phyloP scores from a whole-genome alignment of 129 eudicot genomes.

The Flaveria trinervia region DNA sequence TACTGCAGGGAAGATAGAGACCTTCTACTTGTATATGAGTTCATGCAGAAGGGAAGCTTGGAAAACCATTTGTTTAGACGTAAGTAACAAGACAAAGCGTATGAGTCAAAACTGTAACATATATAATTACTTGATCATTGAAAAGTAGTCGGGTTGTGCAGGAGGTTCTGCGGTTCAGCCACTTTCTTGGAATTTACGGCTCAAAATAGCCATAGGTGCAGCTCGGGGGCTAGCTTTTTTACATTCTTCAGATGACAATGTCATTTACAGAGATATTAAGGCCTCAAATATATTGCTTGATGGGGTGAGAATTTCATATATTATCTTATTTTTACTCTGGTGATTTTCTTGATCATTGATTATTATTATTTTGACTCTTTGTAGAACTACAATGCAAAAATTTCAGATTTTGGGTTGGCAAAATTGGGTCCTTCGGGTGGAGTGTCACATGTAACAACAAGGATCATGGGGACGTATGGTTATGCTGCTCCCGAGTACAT shows the following conservation, averaged over 20 bases:
- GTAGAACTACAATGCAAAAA: constrained; percentile 76
- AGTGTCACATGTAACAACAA: constrained; percentile 75
- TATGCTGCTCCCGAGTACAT: constrained; percentile 94
- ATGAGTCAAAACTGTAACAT: neutral
- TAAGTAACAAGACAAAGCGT: constrained; percentile 35
- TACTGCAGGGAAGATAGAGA: constrained; percentile 84
- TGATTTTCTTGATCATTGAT: constrained; percentile 6
- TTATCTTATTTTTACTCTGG: neutral
- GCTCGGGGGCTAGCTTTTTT: constrained; percentile 84
- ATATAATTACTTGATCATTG: neutral
- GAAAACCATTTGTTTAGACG: constrained; percentile 92
- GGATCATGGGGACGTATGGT: constrained; percentile 83
- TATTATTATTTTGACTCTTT: constrained; percentile 9
- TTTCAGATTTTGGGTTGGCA: constrained; percentile 86
- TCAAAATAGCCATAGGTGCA: constrained; percentile 82
- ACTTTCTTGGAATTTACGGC: constrained; percentile 70
- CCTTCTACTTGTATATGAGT: constrained; percentile 60
- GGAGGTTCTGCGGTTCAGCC: constrained; percentile 59
- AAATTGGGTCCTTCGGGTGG: constrained; percentile 78
- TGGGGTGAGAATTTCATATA: constrained; percentile 50
- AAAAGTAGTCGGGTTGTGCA: constrained; percentile 35
- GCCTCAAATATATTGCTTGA: constrained; percentile 90
- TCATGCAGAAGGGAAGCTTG: constrained; percentile 51
- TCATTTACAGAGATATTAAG: constrained; percentile 82
- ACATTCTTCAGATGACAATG: constrained; percentile 65